Evolutionary conservation across 305 asterid genomes (phyloP), one percentile per base, ranked within the genome.

Genomic region (Solanum hybrid): DNA sequence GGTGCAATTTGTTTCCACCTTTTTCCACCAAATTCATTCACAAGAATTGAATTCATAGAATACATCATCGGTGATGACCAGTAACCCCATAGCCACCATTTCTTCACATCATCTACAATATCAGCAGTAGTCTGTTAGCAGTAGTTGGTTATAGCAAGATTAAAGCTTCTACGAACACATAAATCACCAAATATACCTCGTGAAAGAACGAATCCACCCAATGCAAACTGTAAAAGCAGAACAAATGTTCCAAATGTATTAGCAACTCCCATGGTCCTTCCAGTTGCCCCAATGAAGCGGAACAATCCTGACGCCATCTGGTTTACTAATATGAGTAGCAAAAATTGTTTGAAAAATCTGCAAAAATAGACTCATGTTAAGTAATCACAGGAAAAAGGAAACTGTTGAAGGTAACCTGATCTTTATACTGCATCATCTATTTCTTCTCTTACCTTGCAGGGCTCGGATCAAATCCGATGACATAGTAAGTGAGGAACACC

Each of bases 221-320:
- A 91, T 69, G 92, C 95, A 37, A 94, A 92, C 14, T 93, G 95
- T 88, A 93, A 26, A 88, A 94, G 92, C 86, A 95, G 84, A 3
- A 93, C 92, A 90, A 95, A 96, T 78, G 94, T 36, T 87, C 98
- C 98, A 56, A 93, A 96, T 60, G 98, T 96, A 92, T 94, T 93
- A 3, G 97, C 96, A 76, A 96, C 86, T 46, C 91, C 92, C 95
- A 95, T 92, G 90, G 93, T 94, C 91, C 98, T 93, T 6, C 97
- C 96, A 17, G 91, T 85, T 24, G 96, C 94, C 34, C 96, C 97
- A 87, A 96, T 93, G 64, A 93, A 91, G 22, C 96, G 91, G 89
- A 94, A 96, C 88, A 96, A 86, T 12, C 90, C 95, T 10, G 90
- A 87, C 1, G 97, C 94, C 80, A 91, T 81, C 86, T 93, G 97